These are phyloP conservation scores for Hanseniaspora occidentalis DNA, from an alignment of 805 yeast genomes.

Conservation along the genomic window DNA sequence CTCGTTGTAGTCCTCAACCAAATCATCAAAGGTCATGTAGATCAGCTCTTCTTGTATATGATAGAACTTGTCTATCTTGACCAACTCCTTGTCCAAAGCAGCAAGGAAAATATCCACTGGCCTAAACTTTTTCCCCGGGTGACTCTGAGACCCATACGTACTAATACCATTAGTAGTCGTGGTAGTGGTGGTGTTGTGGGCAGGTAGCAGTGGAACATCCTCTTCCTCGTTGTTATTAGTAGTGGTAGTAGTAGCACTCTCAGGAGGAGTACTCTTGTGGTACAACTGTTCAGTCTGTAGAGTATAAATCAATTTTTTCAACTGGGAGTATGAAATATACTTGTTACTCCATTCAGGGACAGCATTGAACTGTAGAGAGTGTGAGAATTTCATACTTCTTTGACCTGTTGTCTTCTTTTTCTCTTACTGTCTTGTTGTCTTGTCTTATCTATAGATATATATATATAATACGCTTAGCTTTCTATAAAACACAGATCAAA, in stretches of 20 bases:
- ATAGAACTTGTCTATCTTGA: conserved; percentile 68
- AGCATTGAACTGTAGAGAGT: conserved; percentile 89
- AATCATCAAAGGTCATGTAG: conserved; percentile 37
- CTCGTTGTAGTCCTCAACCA: conserved; percentile 50
- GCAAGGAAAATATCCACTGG: conserved; percentile 36
- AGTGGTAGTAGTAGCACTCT: conserved; percentile 2
- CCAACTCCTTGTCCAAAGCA: conserved; percentile 67
- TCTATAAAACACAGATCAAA: too few relatives aligned
- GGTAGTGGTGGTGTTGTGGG: conserved; percentile 7
- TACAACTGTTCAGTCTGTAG: conserved; percentile 54
- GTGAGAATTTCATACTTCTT: conserved; percentile 78
- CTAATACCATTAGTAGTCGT: conserved; percentile 14
- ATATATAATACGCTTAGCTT: too few relatives aligned
- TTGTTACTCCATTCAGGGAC: conserved; percentile 97
- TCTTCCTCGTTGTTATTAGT: conserved; percentile 11
- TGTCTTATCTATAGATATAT: not conserved
- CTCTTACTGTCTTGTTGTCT: not conserved
- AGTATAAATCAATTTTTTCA: conserved; percentile 73
- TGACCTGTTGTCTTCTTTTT: not conserved
- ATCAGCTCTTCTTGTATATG: conserved; percentile 50
- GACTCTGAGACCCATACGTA: not conserved
- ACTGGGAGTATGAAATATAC: conserved; percentile 78
- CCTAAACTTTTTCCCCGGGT: conserved; percentile 18
- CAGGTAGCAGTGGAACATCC: conserved; percentile 5
- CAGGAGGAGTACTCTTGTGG: conserved; percentile 2